Evolutionary conservation across 2,329 filamentous ascomycete species (phyloP), one percentile per base, ranked within the genome.

Genomic region (Cordyceps tenuipes): DNA sequence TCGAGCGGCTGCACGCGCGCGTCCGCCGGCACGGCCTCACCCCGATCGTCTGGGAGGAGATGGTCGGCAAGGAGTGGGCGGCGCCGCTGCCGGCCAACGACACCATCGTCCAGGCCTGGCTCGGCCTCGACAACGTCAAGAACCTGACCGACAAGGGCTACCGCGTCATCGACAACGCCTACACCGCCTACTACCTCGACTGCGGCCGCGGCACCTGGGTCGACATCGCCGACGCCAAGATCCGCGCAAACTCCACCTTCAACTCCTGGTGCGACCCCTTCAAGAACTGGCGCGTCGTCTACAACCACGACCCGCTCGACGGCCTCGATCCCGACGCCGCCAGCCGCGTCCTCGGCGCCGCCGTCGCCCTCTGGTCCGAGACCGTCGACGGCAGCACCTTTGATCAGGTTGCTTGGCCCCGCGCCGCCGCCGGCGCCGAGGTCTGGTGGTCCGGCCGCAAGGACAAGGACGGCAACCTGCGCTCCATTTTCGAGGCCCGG

Each of bases 21-120:
- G 78, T 94, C 48, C 77, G 83, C 52, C 74, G 79, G 49, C 78
- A 81, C 9, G 87, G 87, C 5, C 74, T 96, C 56, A 82, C 80
- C 4, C 90, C 91, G 0, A 76, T 96, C 23, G 88, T 92, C 0
- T 96, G 91, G 91, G 90, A 96, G 71, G 91, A 96, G 72, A 91
- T 94, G 79, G 77, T 90, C 1, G 76, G 89, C 12, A 79, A 85
- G 23, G 79, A 85, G 23, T 96, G 90, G 87, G 89, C 91, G 69
- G 75, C 93, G 49, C 88, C 82, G 0, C 75, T 96, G 5, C 41
- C 41, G 17, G 84, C 84, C 2, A 72, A 80, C 15, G 85, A 91
- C 66, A 85, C 89, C 1, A 79, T 95, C 17, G 80, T 96, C 5
- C 91, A 96, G 74, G 82, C 86, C 3, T 96, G 91, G 91, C 80